Percentiles rank a stretch among this genome's conserved stretches.
Conservation (phyloP, 2,329 filamentous ascomycete species). For the Curvularia hawaiiensis region DNA sequence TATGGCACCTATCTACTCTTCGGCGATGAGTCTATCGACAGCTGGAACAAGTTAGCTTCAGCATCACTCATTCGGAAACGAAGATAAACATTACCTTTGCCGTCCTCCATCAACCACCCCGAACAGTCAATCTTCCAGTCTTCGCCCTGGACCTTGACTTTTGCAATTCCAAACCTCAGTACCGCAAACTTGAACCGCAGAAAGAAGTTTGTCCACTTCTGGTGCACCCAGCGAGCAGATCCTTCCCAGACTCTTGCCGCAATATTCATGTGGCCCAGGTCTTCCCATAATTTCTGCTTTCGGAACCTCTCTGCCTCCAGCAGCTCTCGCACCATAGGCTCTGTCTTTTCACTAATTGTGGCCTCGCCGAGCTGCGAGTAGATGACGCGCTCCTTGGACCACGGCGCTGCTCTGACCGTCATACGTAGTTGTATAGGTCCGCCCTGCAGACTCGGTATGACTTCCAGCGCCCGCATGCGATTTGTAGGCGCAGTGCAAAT, state of each 20-base stretch:
- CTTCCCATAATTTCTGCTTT: conserved; percentile 33
- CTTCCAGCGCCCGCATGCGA: conserved; percentile 37
- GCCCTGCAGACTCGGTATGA: conserved; percentile 38
- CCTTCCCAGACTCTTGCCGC: conserved; percentile 33
- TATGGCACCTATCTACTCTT: conserved; percentile 23
- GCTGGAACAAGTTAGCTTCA: conserved; percentile 26
- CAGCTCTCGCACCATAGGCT: conserved; percentile 38
- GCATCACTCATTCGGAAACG: too few species aligned
- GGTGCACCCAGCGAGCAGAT: conserved; percentile 38
- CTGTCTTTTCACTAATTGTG: conserved; percentile 40
- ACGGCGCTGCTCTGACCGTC: conserved; percentile 31
- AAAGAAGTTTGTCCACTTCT: conserved; percentile 46
- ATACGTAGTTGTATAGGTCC: conserved; percentile 40
- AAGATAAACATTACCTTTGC: conserved; percentile 34
- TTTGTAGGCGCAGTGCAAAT: conserved; percentile 39
- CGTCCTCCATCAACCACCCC: conserved; percentile 40
- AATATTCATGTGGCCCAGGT: conserved; percentile 34
- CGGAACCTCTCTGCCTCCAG: conserved; percentile 38
- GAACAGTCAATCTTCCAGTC: conserved; percentile 47
- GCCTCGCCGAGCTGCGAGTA: conserved; percentile 35
- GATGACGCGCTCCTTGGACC: conserved; percentile 36
- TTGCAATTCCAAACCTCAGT: conserved; percentile 39
- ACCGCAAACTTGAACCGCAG: conserved; percentile 44
- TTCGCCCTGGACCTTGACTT: conserved; percentile 36
- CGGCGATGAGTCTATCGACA: conserved; percentile 39